Evolutionary conservation across 108 stramenopile species (phyloP).

Genomic region (Conticribra weissflogii): DNA sequence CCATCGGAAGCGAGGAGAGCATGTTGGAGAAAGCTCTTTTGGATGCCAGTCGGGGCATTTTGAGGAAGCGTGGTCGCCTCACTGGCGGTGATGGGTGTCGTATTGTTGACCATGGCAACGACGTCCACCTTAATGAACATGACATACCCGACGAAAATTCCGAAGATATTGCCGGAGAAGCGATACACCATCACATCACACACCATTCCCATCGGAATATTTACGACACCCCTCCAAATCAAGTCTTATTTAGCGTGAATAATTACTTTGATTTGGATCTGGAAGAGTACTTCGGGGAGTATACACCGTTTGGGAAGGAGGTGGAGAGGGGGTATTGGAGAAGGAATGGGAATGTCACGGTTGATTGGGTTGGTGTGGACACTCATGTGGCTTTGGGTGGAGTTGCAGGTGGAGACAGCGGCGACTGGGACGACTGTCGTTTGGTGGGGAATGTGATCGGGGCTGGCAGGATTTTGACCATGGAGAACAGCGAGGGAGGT

Average conservation of each 20-base stretch:
- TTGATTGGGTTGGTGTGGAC: conserved; percentile 59
- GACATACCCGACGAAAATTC: conserved; percentile 20
- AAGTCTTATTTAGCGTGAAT: conserved; percentile 39
- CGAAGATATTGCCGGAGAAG: conserved; percentile 43
- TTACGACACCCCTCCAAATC: conserved; percentile 31
- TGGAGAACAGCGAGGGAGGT: conserved; percentile 17
- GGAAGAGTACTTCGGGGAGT: conserved; percentile 49
- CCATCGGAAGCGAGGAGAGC: conserved; percentile 21
- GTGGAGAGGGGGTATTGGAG: background rate
- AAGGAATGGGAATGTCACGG: conserved; percentile 47
- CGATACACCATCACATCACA: conserved; percentile 24
- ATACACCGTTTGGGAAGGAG: conserved; percentile 8
- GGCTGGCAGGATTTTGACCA: conserved; percentile 38
- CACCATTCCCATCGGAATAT: conserved; percentile 10
- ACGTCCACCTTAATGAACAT: background rate
- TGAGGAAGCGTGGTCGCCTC: background rate
- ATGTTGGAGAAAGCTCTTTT: conserved; percentile 46
- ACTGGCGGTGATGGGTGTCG: background rate
- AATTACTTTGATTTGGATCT: conserved; percentile 59
- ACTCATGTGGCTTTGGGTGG: conserved; percentile 40
- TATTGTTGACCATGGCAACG: conserved; percentile 6
- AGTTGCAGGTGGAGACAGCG: conserved; percentile 2
- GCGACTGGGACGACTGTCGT: no score
- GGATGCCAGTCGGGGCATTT: conserved; percentile 24
- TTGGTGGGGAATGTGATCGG: conserved; percentile 39